Evolutionary conservation across 805 yeast species (phyloP).

Genomic region (Wickerhamomyces silvicola): DNA sequence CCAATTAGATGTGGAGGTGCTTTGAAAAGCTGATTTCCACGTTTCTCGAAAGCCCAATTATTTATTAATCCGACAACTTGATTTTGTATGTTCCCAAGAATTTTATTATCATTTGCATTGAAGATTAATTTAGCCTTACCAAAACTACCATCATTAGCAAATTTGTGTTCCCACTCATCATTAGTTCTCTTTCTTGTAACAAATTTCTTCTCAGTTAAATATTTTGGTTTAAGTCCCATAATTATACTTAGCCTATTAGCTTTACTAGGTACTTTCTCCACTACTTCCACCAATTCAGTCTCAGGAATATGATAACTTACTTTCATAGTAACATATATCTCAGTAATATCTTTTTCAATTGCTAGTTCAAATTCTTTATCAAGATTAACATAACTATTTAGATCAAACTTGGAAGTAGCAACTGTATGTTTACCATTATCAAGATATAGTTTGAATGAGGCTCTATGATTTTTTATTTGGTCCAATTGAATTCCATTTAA

Average conservation of each 20-base stretch:
- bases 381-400: constrained; percentile 32
- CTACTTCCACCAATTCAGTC: constrained; percentile 51
- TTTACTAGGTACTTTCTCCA: constrained; percentile 47
- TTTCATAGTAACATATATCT: constrained; percentile 68
- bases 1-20: constrained; percentile 55
- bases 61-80: constrained; percentile 62
- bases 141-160: constrained; percentile 87
- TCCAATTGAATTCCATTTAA: constrained; percentile 41
- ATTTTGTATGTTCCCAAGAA: constrained; percentile 46
- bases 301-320: constrained; percentile 43
- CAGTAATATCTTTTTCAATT: constrained; percentile 47
- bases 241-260: constrained; percentile 39
- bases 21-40: constrained; percentile 24
- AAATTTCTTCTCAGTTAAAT: constrained; percentile 34
- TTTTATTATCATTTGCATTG: constrained; percentile 46
- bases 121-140: constrained; percentile 70
- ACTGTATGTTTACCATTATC: constrained; percentile 83
- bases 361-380: constrained; percentile 76
- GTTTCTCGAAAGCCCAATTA: constrained; percentile 64
- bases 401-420: constrained; percentile 45
- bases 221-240: constrained; percentile 35
- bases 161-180: constrained; percentile 56
- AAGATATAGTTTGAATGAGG: constrained; percentile 36
- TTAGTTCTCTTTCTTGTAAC: constrained; percentile 40
- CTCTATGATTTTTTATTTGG: constrained; percentile 35